These are phyloP conservation scores for Gloeophyllum trabeum DNA, from an alignment of 768 basidiomycete species.

Conservation along the genomic window DNA sequence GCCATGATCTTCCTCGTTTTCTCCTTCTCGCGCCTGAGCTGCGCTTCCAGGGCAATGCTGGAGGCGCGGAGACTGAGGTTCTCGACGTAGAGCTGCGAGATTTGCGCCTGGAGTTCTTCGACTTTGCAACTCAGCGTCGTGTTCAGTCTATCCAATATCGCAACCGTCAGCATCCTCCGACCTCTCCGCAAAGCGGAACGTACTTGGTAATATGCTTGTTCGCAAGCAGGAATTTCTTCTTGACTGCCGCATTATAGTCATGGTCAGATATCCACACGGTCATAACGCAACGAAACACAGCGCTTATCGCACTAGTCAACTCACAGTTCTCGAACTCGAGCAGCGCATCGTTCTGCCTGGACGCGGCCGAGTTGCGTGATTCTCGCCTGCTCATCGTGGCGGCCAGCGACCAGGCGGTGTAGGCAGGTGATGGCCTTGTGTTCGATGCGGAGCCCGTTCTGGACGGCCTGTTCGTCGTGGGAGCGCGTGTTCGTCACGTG, in stretches of 20 bases:
- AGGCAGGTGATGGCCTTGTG: too few species aligned
- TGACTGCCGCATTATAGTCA: constrained; percentile 38
- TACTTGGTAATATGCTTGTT: constrained; percentile 91
- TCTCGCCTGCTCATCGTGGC: constrained; percentile 26
- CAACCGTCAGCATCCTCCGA: background rate
- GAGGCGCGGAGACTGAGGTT: constrained; percentile 75
- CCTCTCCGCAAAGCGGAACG: too few species aligned
- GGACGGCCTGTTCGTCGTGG: too few species aligned
- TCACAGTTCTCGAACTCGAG: constrained; percentile 79
- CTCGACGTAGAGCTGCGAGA: constrained; percentile 73
- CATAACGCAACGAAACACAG: constrained; percentile 1
- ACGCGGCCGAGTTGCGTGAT: constrained; percentile 38
- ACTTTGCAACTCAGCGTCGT: constrained; percentile 76
- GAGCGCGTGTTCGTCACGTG: too few species aligned
- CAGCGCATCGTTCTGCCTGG: constrained; percentile 68
- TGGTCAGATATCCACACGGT: background rate
- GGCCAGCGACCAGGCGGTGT: constrained; percentile 8
- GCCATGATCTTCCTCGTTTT: constrained; percentile 61
- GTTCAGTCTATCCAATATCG: constrained; percentile 47
- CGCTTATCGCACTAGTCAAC: constrained; percentile 19
- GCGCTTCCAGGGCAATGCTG: constrained; percentile 62
- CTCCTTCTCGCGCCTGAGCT: constrained; percentile 74
- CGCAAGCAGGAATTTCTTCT: constrained; percentile 85
- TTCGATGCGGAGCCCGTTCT: too few species aligned
- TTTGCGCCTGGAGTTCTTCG: constrained; percentile 76